Evolutionary conservation across 768 basidiomycete species (phyloP).

Genomic region (Tylopilus rubrobrunneus): DNA sequence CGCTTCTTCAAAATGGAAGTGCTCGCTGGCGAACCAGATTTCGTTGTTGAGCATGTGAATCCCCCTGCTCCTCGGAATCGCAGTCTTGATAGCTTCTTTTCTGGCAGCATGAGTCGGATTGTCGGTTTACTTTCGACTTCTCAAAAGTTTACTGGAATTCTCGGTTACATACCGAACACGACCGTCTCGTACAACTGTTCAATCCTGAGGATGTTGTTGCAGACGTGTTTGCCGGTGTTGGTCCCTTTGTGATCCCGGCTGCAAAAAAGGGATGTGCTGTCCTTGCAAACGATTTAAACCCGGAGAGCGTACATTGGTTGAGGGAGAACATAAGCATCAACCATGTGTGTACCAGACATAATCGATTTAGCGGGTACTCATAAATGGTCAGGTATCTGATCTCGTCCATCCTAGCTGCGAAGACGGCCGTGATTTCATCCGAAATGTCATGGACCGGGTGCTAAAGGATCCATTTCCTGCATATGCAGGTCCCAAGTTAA

Average conservation of each 20-base stretch:
- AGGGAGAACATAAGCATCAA: conserved; percentile 70
- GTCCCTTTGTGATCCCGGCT: conserved; percentile 92
- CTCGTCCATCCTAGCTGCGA: conserved; percentile 70
- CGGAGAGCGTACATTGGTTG: conserved; percentile 78
- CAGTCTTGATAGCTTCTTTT: not conserved
- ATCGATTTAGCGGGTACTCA: conserved; percentile 2
- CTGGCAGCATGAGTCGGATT: conserved; percentile 77
- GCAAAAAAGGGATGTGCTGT: conserved; percentile 89
- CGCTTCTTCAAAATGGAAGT: conserved; percentile 97
- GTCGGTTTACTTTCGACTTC: conserved; percentile 91
- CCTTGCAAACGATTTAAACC: conserved; percentile 93
- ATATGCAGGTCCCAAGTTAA: conserved; percentile 41
- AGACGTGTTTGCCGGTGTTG: conserved; percentile 96
- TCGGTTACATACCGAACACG: conserved; percentile 87
- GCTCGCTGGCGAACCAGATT: conserved; percentile 85
- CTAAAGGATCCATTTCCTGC: conserved; percentile 67
- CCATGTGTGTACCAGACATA: conserved; percentile 46
- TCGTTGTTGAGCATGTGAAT: conserved; percentile 81
- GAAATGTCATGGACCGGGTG: conserved; percentile 45
- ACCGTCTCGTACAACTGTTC: conserved; percentile 75
- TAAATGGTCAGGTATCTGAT: conserved; percentile 48
- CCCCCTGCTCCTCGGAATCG: not conserved
- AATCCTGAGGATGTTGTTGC: conserved; percentile 74
- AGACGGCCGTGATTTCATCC: conserved; percentile 88
- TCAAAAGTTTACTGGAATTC: conserved; percentile 98